These are phyloP conservation scores for Dacryopinax primogenitus DNA, from an alignment of 768 basidiomycete species.

Conservation along the genomic window DNA sequence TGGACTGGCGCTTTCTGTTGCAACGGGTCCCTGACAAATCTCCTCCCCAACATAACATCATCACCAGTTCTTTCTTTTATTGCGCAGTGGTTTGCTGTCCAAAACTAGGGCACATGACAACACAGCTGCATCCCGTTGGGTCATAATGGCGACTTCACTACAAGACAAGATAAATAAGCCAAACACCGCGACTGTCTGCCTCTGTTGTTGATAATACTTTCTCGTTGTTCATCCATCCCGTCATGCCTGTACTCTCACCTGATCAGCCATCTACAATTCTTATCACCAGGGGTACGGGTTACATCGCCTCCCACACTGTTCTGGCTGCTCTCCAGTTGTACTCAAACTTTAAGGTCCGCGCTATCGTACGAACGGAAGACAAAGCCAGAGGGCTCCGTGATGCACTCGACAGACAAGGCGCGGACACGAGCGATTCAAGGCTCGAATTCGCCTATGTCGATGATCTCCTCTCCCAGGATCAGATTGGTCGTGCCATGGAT, in stretches of 20 bases:
- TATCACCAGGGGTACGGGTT: neutral
- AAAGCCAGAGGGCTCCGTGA: neutral
- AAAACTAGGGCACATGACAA: no score
- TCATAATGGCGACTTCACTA: no score
- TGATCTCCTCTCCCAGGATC: neutral
- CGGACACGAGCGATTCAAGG: neutral
- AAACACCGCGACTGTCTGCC: no score
- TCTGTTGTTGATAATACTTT: no score
- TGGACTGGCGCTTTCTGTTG: no score
- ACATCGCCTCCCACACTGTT: neutral
- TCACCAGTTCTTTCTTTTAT: no score
- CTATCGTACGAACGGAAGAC: neutral
- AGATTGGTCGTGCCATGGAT: neutral
- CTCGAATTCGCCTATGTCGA: neutral
- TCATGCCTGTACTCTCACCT: neutral
- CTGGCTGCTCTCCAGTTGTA: neutral
- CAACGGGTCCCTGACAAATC: no score
- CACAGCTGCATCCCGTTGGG: no score
- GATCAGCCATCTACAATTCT: neutral
- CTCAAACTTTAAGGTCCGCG: neutral
- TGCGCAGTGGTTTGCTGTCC: no score
- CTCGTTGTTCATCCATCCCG: neutral
- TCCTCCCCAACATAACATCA: no score
- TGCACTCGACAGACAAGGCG: neutral
- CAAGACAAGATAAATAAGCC: no score